A percentile compares a stretch with the other conserved stretches of the same genome.
These are phyloP conservation scores for Antitrichia curtipendula DNA, from an alignment of 225 moss, liverwort and hornwort genomes.

Conservation along the genomic window DNA sequence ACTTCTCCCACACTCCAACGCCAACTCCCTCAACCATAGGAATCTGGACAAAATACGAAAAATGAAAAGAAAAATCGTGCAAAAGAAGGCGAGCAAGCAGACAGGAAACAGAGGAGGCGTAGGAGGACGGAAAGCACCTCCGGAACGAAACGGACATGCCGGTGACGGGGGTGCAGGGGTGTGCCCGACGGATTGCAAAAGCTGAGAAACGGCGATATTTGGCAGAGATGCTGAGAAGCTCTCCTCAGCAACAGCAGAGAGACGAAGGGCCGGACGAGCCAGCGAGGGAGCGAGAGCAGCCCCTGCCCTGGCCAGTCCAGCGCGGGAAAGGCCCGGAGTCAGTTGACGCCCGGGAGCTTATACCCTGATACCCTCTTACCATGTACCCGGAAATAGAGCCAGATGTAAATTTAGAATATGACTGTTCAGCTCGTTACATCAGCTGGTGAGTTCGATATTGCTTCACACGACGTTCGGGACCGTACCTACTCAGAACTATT, in stretches of 20 bases:
- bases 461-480: neutral
- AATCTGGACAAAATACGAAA: neutral
- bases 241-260: neutral
- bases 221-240: constrained; percentile 15
- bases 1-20: neutral
- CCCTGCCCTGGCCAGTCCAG: neutral
- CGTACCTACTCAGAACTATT: neutral
- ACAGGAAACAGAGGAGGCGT: neutral
- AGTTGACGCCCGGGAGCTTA: neutral
- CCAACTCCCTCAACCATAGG: neutral
- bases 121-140: neutral
- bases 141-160: neutral
- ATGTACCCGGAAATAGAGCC: neutral
- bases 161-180: neutral
- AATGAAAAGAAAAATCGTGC: neutral
- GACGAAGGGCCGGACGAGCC: constrained; percentile 9
- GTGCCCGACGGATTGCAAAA: constrained; percentile 1
- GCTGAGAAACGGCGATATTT: constrained; percentile 14
- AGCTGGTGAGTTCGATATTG: neutral
- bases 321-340: neutral
- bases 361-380: neutral
- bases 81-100: neutral
- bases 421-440: constrained; percentile 1
- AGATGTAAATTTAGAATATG: neutral
- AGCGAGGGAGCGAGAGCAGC: neutral